phyloP scores from a whole-genome alignment of 2,329 filamentous ascomycete species.

The Colletotrichum gigasporum region DNA sequence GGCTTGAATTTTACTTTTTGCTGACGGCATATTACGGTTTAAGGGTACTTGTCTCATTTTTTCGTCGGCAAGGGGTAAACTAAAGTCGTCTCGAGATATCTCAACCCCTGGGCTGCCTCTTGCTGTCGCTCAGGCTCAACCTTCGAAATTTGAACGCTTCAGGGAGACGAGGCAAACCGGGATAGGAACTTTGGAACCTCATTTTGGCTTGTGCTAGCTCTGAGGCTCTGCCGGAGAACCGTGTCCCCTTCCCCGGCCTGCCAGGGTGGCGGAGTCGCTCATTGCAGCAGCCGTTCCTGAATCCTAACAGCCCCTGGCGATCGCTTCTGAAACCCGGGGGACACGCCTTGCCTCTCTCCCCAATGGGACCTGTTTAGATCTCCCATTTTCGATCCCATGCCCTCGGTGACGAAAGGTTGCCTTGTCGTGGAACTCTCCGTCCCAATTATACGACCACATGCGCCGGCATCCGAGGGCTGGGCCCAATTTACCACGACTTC shows the following conservation, averaged over 20 bases:
- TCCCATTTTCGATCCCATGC: neutral
- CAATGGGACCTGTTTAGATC: too few relatives aligned
- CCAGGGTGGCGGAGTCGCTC: conserved; percentile 13
- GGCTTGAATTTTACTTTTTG: neutral
- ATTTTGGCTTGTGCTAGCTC: neutral
- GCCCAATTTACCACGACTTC: neutral
- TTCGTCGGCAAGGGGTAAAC: neutral
- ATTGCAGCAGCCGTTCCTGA: conserved; percentile 8
- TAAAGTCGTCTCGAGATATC: too few relatives aligned
- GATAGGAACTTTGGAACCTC: neutral
- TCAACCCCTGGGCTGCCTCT: neutral
- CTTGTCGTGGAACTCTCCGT: neutral
- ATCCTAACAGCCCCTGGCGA: conserved; percentile 17
- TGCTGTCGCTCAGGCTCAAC: neutral
- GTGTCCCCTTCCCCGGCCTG: conserved; percentile 22
- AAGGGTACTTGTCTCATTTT: neutral
- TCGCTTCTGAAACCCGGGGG: conserved; percentile 22
- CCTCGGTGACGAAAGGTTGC: neutral
- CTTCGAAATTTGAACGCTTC: neutral
- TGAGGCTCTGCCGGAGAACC: conserved; percentile 31
- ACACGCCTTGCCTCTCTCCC: conserved; percentile 3
- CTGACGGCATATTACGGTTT: neutral
- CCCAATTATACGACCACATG: conserved; percentile 17
- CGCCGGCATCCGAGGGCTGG: neutral
- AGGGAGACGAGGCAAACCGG: neutral